Percentiles rank a stretch among this genome's conserved stretches.
phyloP scores from a whole-genome alignment of 768 basidiomycete species.

The Trametes meyenii region DNA sequence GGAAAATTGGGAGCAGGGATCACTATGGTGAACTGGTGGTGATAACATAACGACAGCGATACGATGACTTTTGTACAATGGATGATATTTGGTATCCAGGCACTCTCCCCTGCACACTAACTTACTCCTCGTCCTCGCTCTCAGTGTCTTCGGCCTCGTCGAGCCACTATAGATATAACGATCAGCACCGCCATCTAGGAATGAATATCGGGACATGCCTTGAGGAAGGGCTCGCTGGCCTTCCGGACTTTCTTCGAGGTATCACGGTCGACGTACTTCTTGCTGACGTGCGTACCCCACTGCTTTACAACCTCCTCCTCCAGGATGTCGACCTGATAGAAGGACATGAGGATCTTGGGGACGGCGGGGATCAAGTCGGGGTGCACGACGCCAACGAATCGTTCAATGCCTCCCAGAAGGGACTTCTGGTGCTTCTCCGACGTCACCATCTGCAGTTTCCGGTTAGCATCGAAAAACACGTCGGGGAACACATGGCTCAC shows the following conservation, averaged over 20 bases:
- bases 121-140: slow-evolving; percentile 35
- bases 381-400: slow-evolving; percentile 72
- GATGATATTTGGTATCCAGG: no score
- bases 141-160: slow-evolving; percentile 86
- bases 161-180: slow-evolving; percentile 67
- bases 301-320: slow-evolving; percentile 89
- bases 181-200: slow-evolving; percentile 4
- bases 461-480: slow-evolving; percentile 2
- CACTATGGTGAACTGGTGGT: no score
- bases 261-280: slow-evolving; percentile 95
- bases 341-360: slow-evolving; percentile 91
- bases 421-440: slow-evolving; percentile 97
- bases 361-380: slow-evolving; percentile 72
- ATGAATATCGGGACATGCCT: slow-evolving; percentile 48
- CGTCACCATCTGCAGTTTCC: slow-evolving; percentile 66
- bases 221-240: slow-evolving; percentile 93
- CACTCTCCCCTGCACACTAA: no score
- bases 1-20: no score
- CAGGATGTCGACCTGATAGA: slow-evolving; percentile 91
- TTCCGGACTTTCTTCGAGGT: slow-evolving; percentile 95
- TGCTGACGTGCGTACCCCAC: slow-evolving; percentile 96
- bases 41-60: no score
- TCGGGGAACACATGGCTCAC: slow-evolving; percentile 43
- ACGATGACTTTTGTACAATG: no score
- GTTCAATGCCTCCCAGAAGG: slow-evolving; percentile 91